Conservation (phyloP, 768 basidiomycete species). For the Chiua virens region DNA sequence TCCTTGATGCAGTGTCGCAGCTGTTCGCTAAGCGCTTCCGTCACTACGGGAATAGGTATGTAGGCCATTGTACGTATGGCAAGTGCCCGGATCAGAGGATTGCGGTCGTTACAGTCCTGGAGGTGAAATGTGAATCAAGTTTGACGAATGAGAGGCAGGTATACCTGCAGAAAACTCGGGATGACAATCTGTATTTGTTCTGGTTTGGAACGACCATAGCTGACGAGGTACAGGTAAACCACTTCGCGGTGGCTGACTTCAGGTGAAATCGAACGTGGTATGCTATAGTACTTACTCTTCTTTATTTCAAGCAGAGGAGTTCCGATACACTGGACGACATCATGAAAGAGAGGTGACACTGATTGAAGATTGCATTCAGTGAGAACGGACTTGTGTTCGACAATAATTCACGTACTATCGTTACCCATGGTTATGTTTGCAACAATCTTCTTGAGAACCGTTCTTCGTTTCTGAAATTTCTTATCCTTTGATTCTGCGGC, state of each 20-base stretch:
- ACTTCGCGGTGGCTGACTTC: constrained; percentile 46
- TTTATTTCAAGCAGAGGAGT: constrained; percentile 97
- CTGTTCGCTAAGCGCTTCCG: constrained; percentile 83
- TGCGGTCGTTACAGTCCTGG: constrained; percentile 94
- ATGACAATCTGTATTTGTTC: constrained; percentile 93
- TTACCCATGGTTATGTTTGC: constrained; percentile 99
- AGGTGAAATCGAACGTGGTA: not conserved
- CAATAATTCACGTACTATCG: constrained; percentile 71
- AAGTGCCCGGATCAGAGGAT: constrained; percentile 94
- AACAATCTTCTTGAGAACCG: constrained; percentile 93
- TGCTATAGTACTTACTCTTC: constrained; percentile 72
- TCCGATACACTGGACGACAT: constrained; percentile 93
- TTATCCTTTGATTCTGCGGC: constrained; percentile 95
- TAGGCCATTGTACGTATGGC: constrained; percentile 99
- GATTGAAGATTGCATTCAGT: constrained; percentile 17
- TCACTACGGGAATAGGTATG: constrained; percentile 89
- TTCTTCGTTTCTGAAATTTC: constrained; percentile 92
- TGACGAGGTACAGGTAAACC: constrained; percentile 97
- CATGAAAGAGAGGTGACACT: constrained; percentile 96
- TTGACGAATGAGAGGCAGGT: constrained; percentile 15
- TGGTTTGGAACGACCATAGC: constrained; percentile 91
- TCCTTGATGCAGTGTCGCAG: constrained; percentile 91
- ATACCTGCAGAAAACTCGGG: constrained; percentile 84
- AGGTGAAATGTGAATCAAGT: constrained; percentile 7
- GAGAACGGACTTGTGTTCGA: constrained; percentile 9